Conservation (phyloP, 345 rosid genomes). For the Anacardium occidentale region DNA sequence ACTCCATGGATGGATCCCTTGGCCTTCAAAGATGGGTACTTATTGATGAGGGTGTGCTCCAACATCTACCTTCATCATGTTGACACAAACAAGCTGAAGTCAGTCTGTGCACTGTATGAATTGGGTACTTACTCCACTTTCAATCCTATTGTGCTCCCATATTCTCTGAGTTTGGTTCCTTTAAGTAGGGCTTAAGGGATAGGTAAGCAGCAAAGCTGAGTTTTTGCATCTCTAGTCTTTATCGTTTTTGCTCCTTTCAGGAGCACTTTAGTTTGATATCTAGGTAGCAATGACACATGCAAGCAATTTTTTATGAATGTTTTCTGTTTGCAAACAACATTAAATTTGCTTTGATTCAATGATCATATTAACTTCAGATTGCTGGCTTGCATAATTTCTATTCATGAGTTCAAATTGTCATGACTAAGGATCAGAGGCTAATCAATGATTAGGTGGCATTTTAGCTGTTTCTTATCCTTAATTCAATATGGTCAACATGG, state of each 20-base stretch:
- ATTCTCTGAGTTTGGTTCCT: slow-evolving; percentile 36
- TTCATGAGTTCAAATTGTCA: too few relatives aligned
- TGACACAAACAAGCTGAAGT: slow-evolving; percentile 19
- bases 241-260: not conserved
- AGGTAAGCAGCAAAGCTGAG: not conserved
- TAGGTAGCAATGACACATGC: not conserved
- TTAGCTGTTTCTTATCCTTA: too few relatives aligned
- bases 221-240: not conserved
- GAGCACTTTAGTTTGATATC: not conserved
- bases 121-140: slow-evolving; percentile 22
- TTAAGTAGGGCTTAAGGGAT: slow-evolving; percentile 8
- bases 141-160: slow-evolving; percentile 32
- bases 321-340: not conserved
- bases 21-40: slow-evolving; percentile 40
- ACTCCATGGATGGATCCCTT: slow-evolving; percentile 38
- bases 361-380: not conserved
- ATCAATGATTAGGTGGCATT: too few relatives aligned
- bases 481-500: too few relatives aligned
- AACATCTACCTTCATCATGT: slow-evolving; percentile 27
- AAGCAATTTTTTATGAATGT: not conserved
- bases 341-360: not conserved
- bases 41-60: slow-evolving; percentile 31
- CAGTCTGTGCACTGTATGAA: slow-evolving; percentile 15
- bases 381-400: too few relatives aligned
- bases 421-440: too few relatives aligned